phyloP scores from a whole-genome alignment of 331 rosid genomes.

The Acacia pycnantha region DNA sequence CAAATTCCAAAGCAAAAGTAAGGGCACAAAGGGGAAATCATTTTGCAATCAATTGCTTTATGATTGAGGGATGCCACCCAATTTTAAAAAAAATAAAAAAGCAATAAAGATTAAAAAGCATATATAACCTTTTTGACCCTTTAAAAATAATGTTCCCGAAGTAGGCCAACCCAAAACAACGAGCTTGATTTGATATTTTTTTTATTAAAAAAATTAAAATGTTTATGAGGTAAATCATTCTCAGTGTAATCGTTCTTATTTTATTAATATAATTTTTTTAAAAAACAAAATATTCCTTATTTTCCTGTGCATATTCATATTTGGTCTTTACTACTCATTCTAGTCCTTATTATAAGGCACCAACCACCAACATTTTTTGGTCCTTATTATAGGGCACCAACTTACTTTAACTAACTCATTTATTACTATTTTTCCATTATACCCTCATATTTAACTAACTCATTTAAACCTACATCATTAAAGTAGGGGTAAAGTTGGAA shows the following conservation, averaged over 20 bases:
- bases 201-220: neutral
- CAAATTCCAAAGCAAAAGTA: conserved; percentile 38
- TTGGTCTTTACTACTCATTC: neutral
- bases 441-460: too few relatives aligned
- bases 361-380: too few relatives aligned
- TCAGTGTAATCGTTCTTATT: neutral
- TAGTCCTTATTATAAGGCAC: too few relatives aligned
- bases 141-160: conserved; percentile 15
- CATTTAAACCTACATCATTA: too few relatives aligned
- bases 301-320: neutral
- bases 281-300: neutral
- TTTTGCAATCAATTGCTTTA: conserved; percentile 78
- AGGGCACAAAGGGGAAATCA: conserved; percentile 48
- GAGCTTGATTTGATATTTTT: neutral
- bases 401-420: too few relatives aligned
- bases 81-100: conserved; percentile 30
- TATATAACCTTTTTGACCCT: conserved; percentile 38
- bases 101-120: conserved; percentile 21
- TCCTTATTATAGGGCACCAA: too few relatives aligned
- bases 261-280: neutral
- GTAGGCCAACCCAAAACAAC: conserved; percentile 30
- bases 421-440: too few relatives aligned
- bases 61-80: conserved; percentile 54
- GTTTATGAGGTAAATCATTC: neutral
- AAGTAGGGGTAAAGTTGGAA: too few relatives aligned